Conservation (phyloP, 2,329 filamentous ascomycete genomes). For the Venturia pyrina region DNA sequence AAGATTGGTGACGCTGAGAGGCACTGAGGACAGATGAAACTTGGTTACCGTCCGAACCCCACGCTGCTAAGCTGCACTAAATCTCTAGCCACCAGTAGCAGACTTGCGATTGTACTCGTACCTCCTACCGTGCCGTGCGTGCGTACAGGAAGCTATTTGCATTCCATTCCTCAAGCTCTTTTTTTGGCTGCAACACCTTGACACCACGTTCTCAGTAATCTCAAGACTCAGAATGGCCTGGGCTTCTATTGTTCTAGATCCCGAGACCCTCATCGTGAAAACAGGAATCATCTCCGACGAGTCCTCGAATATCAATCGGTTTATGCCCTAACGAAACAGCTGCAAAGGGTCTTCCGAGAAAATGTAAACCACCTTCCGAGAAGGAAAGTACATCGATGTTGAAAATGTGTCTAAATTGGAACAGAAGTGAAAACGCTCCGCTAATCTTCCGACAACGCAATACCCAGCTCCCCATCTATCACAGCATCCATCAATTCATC, state of each 20-base stretch:
- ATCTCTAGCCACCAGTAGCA: not conserved
- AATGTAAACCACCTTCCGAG: not conserved
- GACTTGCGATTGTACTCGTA: not conserved
- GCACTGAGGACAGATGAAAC: not conserved
- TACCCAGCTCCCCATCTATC: slow-evolving; percentile 61
- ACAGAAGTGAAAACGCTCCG: not conserved
- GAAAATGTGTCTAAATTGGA: not conserved
- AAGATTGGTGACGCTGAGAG: not conserved
- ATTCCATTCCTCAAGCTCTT: not conserved
- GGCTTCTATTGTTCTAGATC: too few species aligned
- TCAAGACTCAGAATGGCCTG: too few species aligned
- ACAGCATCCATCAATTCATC: slow-evolving; percentile 52
- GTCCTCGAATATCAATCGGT: too few species aligned
- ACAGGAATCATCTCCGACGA: too few species aligned
- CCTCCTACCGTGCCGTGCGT: not conserved
- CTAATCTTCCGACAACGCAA: slow-evolving; percentile 32
- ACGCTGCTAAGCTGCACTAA: not conserved
- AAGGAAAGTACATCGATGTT: not conserved
- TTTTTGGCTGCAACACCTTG: too few species aligned
- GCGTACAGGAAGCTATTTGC: not conserved
- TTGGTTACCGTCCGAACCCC: too few species aligned
- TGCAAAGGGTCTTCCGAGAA: too few species aligned
- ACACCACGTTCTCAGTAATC: too few species aligned
- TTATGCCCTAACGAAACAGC: too few species aligned
- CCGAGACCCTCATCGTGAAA: too few species aligned